These are phyloP conservation scores for Blastocystis sp. DNA, from an alignment of 352 stramenopile genomes.

Conservation along the genomic window DNA sequence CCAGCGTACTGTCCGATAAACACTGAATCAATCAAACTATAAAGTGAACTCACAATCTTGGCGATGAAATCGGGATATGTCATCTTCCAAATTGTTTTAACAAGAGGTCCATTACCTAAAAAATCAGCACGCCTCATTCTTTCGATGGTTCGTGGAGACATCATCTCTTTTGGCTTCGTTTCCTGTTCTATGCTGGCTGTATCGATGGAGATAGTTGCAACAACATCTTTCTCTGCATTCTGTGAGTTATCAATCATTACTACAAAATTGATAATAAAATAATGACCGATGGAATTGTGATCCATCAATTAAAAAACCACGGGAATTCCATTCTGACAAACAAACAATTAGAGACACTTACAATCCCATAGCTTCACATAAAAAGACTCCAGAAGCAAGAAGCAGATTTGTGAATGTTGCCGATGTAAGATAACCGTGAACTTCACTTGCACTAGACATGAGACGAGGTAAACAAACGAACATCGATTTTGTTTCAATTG, in stretches of 20 bases:
- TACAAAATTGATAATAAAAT: background rate
- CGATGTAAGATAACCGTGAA: background rate
- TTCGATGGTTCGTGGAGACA: background rate
- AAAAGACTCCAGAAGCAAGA: background rate
- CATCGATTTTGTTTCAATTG: background rate
- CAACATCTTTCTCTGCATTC: background rate
- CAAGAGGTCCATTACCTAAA: constrained; percentile 53
- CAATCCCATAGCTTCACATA: background rate
- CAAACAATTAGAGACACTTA: background rate
- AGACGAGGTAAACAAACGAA: background rate
- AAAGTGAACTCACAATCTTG: constrained; percentile 31
- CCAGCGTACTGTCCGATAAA: constrained; percentile 54
- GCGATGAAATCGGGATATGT: constrained; percentile 60
- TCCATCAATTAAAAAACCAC: background rate
- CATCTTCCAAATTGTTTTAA: constrained; percentile 54
- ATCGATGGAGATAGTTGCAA: background rate
- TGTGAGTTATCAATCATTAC: background rate
- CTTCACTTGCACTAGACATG: background rate
- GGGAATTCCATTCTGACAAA: background rate
- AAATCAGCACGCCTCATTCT: constrained; percentile 53
- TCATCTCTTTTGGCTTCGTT: background rate
- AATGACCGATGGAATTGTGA: background rate
- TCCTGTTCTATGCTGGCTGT: background rate
- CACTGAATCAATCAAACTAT: constrained; percentile 41
- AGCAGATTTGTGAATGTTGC: background rate